Evolutionary conservation across 2,329 filamentous ascomycete species (phyloP).

Genomic region (Epichloe uncinata): DNA sequence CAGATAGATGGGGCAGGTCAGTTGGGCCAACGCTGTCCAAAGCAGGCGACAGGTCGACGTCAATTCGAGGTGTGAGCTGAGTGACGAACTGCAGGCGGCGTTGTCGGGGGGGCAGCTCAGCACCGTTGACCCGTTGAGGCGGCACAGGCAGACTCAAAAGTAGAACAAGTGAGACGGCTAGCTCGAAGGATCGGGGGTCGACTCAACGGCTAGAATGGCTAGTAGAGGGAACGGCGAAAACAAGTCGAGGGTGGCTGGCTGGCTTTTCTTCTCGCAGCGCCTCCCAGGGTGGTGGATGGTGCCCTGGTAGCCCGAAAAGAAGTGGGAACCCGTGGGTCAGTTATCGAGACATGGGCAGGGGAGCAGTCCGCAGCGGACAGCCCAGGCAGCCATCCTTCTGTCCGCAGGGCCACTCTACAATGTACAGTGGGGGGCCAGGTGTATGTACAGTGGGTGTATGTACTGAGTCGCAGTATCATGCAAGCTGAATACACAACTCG

Average conservation of each 20-base stretch:
- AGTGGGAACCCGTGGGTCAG: constrained; percentile 3
- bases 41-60: constrained; percentile 1
- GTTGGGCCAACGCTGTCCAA: neutral
- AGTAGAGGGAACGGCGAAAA: neutral
- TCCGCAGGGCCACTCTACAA: too few species aligned
- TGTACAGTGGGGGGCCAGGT: too few species aligned
- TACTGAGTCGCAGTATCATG: neutral
- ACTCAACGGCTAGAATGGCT: neutral
- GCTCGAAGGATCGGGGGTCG: constrained; percentile 2
- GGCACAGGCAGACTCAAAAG: neutral
- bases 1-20: constrained; percentile 1
- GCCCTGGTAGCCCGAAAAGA: constrained; percentile 1
- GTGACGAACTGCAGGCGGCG: constrained; percentile 5
- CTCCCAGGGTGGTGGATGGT: neutral
- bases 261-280: neutral
- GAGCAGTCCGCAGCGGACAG: too few species aligned
- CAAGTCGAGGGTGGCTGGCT: neutral
- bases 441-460: too few species aligned
- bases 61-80: constrained; percentile 1
- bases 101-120: constrained; percentile 2
- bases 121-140: constrained; percentile 5
- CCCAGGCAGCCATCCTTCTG: too few species aligned
- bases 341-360: neutral
- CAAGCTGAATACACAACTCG: neutral
- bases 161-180: constrained; percentile 1